These are phyloP conservation scores for Paecilomyces formosus DNA, from an alignment of 2,329 filamentous ascomycete species.

Conservation along the genomic window DNA sequence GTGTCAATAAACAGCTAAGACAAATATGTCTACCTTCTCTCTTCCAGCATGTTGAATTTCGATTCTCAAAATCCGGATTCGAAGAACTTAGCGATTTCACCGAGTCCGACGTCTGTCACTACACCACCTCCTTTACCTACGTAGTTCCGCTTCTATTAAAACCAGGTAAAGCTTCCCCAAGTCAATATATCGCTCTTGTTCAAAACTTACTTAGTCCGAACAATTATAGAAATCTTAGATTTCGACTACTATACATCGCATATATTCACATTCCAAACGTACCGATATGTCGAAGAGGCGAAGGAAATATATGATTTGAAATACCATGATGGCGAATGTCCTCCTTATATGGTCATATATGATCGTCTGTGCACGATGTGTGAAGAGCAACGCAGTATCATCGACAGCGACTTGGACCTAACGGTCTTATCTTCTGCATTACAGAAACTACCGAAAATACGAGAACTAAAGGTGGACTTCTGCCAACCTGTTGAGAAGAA, in stretches of 20 bases:
- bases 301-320: background rate
- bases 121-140: background rate
- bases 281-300: constrained; percentile 6
- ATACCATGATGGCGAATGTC: background rate
- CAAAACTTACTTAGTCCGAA: background rate
- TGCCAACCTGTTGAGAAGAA: background rate
- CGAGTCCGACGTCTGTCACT: background rate
- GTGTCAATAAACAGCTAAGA: background rate
- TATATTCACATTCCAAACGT: background rate
- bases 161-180: background rate
- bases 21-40: background rate
- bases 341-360: background rate
- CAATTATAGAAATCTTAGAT: background rate
- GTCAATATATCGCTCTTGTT: background rate
- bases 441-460: background rate
- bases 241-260: background rate
- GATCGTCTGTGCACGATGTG: background rate
- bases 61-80: background rate
- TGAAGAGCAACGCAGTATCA: background rate
- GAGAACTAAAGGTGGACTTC: background rate
- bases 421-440: background rate
- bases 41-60: background rate
- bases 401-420: background rate
- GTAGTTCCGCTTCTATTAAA: background rate
- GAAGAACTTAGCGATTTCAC: background rate